A percentile compares a stretch with the other conserved stretches of the same genome.
These are phyloP conservation scores for Diaporthe humulicola DNA, from an alignment of 2,329 filamentous ascomycete species.

Conservation along the genomic window DNA sequence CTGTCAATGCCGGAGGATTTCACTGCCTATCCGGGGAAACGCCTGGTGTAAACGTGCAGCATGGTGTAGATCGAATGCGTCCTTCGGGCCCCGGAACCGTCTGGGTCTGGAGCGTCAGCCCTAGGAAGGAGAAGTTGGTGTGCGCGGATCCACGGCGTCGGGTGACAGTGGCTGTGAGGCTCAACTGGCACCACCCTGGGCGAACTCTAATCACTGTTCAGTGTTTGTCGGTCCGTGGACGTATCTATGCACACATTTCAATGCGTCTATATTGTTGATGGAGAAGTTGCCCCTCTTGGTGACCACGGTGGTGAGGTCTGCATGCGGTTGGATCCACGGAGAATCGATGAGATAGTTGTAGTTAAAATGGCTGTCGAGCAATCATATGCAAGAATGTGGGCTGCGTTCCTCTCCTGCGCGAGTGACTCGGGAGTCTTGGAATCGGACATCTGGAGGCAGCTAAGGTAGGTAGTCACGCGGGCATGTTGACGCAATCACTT, in stretches of 20 bases:
- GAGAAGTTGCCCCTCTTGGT: background rate
- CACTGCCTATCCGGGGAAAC: background rate
- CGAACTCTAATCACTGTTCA: background rate
- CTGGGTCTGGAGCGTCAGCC: conserved; percentile 3
- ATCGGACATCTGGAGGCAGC: conserved; percentile 12
- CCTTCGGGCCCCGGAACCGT: conserved; percentile 14
- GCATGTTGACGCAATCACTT: conserved; percentile 16
- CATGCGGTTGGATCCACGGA: too few species aligned
- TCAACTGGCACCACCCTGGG: conserved; percentile 2
- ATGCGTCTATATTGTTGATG: background rate
- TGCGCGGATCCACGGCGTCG: conserved; percentile 19
- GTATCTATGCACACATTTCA: background rate
- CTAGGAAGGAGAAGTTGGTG: background rate
- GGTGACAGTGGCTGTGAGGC: conserved; percentile 24
- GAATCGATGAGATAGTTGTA: background rate
- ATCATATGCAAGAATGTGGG: background rate
- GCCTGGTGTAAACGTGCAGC: background rate
- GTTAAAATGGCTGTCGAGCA: background rate
- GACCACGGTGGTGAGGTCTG: background rate
- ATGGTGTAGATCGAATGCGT: background rate
- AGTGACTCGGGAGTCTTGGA: background rate
- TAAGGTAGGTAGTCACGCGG: background rate
- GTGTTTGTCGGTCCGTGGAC: background rate
- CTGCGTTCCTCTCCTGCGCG: background rate
- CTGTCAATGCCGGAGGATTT: background rate